Conservation (phyloP, 768 basidiomycete species). For the Lentinula aciculospora region DNA sequence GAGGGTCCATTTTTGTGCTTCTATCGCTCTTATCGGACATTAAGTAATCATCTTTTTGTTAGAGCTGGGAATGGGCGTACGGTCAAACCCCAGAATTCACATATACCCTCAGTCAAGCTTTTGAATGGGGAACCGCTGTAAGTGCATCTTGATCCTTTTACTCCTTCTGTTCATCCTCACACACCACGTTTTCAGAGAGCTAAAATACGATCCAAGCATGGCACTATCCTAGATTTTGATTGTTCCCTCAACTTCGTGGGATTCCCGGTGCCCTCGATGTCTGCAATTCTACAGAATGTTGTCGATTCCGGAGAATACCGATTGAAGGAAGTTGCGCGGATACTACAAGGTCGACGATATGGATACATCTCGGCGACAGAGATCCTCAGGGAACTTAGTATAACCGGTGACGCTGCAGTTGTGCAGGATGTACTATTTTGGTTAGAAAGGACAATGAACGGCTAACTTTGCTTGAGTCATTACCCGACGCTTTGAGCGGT, state of each 20-base stretch:
- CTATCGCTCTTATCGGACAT: background rate
- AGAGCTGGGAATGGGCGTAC: constrained; percentile 93
- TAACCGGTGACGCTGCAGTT: background rate
- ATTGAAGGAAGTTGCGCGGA: background rate
- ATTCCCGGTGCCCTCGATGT: constrained; percentile 15
- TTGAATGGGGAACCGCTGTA: constrained; percentile 50
- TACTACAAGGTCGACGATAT: background rate
- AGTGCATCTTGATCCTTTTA: constrained; percentile 9
- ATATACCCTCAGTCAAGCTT: constrained; percentile 41
- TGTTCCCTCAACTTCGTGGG: background rate
- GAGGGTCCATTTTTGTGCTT: background rate
- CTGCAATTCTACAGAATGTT: constrained; percentile 11
- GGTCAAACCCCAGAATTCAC: constrained; percentile 95
- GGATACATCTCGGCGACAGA: background rate
- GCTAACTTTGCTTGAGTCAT: background rate
- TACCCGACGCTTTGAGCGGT: background rate
- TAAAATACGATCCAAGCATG: constrained; percentile 58
- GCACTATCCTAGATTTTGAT: constrained; percentile 48
- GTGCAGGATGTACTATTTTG: background rate
- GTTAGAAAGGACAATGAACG: background rate
- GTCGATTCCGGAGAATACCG: background rate
- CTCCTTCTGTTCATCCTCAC: background rate
- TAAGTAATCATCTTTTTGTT: background rate
- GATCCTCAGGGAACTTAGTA: background rate
- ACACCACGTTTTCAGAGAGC: constrained; percentile 27